Base-by-base conservation (phyloP, 2,329 filamentous ascomycete genomes). In the Monilinia aucupariae region DNA sequence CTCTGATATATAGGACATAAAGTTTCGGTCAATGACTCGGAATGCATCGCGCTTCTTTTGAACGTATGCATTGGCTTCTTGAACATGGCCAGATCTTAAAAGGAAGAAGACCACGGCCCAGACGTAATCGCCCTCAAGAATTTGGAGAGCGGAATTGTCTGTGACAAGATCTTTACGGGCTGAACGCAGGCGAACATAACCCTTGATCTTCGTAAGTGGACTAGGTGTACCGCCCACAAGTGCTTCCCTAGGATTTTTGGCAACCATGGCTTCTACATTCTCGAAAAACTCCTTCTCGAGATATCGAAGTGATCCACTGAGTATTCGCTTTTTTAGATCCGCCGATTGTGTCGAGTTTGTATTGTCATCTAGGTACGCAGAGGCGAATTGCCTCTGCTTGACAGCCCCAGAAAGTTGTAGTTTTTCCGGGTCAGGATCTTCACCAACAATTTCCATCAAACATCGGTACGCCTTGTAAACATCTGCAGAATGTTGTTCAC, bases 71-170 rank as follows among this genome's bases (percentile, higher is more conserved):
- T 90, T 87, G 20, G 93, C 93, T 75, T 97, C 93, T 20, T 83
- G 82, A 59, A 94, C 82, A 68, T 96, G 87, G 56, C 94, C 94
- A 66, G 89, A 89, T 52, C 94, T 86, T 30, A 99, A 79, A 48
- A 97, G 83, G 76, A 91, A 97, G 78, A 96, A 99, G 51, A 99
- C 86, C 56, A 97, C 82, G 50, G 92, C 92, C 94, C 94, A 99
- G 67, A 92, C 89, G 71, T 89, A 94, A 74, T 96, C 92, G 59
- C 89, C 86, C 49, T 86, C 85, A 54, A 92, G 82, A 74, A 87
- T 85, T 75, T 96, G 91, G 53, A 97, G 80, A 68, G 93, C 86
- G 5, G 87, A 85, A 66, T 88, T 90, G 72, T 96, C 90, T 2
- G 88, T 86, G 2, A 89, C 90, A 50, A 97, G 82, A 72, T 96